Conservation (phyloP, 805 yeast genomes). For the Maudiozyma serrabonitensis region DNA sequence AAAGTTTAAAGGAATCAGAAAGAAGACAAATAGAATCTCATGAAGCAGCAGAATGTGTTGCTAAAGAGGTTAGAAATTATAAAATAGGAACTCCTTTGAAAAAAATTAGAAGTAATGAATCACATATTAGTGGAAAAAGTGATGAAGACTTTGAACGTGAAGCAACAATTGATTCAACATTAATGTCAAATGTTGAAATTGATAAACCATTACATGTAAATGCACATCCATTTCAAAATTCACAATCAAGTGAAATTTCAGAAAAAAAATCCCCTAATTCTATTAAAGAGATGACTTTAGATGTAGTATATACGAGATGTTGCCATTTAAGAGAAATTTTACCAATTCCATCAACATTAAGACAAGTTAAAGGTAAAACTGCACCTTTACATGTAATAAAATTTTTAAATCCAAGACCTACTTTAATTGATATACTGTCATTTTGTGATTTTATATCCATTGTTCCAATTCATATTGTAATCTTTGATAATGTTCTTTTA, state of each 20-base stretch:
- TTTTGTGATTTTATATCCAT: conserved; percentile 82
- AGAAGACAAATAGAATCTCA: conserved; percentile 74
- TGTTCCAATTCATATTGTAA: conserved; percentile 68
- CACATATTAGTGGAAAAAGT: not conserved
- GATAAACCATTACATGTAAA: conserved; percentile 65
- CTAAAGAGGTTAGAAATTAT: conserved; percentile 49
- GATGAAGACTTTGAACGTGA: not conserved
- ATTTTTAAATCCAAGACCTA: conserved; percentile 79
- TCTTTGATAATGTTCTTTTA: conserved; percentile 70
- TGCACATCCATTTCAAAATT: conserved; percentile 42
- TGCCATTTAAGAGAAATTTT: conserved; percentile 86
- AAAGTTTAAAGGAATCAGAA: conserved; percentile 49
- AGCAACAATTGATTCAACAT: not conserved
- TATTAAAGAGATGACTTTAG: conserved; percentile 32
- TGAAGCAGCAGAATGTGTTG: conserved; percentile 57
- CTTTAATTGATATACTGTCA: conserved; percentile 77
- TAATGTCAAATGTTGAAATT: conserved; percentile 29
- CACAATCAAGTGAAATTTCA: conserved; percentile 11
- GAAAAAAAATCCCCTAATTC: not conserved
- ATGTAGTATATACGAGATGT: conserved; percentile 78
- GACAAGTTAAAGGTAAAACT: conserved; percentile 69
- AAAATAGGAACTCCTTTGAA: conserved; percentile 15
- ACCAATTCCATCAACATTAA: conserved; percentile 83
- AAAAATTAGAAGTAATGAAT: not conserved
- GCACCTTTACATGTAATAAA: conserved; percentile 66